Conservation (phyloP, 148 eudicot genomes). For the Cornus controversa region DNA sequence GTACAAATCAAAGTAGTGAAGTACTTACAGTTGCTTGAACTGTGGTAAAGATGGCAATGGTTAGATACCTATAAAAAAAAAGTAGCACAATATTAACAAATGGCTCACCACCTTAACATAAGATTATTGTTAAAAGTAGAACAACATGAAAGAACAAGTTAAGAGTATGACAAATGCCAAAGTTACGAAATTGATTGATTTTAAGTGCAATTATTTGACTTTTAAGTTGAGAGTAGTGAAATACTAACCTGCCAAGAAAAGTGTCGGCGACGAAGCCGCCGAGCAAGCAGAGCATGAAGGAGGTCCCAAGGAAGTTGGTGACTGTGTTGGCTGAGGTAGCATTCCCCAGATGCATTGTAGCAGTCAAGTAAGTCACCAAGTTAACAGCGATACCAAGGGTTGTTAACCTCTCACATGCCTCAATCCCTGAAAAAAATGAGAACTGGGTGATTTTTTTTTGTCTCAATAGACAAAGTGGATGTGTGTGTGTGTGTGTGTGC, state of each 20-base stretch:
- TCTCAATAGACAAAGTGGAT: too few relatives aligned
- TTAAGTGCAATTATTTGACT: too few relatives aligned
- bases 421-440: conserved; percentile 44
- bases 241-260: conserved; percentile 67
- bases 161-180: too few relatives aligned
- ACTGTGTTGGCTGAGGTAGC: conserved; percentile 79
- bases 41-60: conserved; percentile 73
- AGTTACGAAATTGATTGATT: too few relatives aligned
- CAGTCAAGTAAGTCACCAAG: conserved; percentile 79
- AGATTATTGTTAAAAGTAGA: not conserved
- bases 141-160: too few relatives aligned
- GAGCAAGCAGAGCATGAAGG: conserved; percentile 82
- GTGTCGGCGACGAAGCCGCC: conserved; percentile 93
- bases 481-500: too few relatives aligned
- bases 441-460: too few relatives aligned
- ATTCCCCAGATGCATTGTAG: conserved; percentile 87
- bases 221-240: not conserved
- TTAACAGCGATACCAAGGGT: conserved; percentile 88
- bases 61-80: conserved; percentile 55
- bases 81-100: not conserved
- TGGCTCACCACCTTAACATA: not conserved
- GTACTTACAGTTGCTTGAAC: conserved; percentile 75
- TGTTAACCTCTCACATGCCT: conserved; percentile 74
- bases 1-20: not conserved
- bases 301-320: conserved; percentile 90